phyloP scores from a whole-genome alignment of 805 yeast species.

The Teunomyces barrocoloradensis region DNA sequence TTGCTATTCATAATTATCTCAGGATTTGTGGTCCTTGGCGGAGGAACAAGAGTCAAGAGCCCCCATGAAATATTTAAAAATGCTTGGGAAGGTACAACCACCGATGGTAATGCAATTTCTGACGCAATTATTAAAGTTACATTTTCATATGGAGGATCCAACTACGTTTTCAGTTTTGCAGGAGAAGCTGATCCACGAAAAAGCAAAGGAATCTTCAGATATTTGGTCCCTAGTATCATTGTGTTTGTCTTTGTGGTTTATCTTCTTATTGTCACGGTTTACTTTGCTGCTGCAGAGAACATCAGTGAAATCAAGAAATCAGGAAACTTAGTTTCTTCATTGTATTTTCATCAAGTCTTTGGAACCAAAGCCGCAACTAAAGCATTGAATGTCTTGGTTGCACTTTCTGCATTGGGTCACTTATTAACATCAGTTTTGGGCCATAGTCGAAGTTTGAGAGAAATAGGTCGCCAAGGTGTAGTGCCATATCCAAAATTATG shows the following conservation, averaged over 20 bases:
- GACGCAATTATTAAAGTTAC: conserved; percentile 44
- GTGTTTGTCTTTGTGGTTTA: conserved; percentile 30
- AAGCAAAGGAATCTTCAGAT: conserved; percentile 24
- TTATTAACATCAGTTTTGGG: conserved; percentile 26
- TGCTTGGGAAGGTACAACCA: conserved; percentile 41
- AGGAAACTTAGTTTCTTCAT: conserved; percentile 27
- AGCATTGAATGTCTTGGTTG: conserved; percentile 25
- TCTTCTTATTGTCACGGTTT: conserved; percentile 31
- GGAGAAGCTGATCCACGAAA: conserved; percentile 28
- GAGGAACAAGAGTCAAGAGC: conserved; percentile 29
- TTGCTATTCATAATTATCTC: conserved; percentile 32
- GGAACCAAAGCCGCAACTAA: conserved; percentile 24
- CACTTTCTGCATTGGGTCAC: conserved; percentile 33
- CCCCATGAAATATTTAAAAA: conserved; percentile 33
- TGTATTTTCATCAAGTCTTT: conserved; percentile 30
- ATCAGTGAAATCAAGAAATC: conserved; percentile 23
- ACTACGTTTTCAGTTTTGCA: conserved; percentile 37
- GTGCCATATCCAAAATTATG: conserved; percentile 27
- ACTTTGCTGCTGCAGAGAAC: conserved; percentile 25
- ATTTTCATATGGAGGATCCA: conserved; percentile 42
- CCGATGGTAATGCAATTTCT: conserved; percentile 41
- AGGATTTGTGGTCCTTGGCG: conserved; percentile 37
- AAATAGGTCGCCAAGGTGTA: conserved; percentile 34
- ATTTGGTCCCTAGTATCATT: conserved; percentile 29
- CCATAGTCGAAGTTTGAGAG: conserved; percentile 30